Evolutionary conservation across 2,329 filamentous ascomycete species (phyloP).

Genomic region (Phyllosticta citrichinensis): DNA sequence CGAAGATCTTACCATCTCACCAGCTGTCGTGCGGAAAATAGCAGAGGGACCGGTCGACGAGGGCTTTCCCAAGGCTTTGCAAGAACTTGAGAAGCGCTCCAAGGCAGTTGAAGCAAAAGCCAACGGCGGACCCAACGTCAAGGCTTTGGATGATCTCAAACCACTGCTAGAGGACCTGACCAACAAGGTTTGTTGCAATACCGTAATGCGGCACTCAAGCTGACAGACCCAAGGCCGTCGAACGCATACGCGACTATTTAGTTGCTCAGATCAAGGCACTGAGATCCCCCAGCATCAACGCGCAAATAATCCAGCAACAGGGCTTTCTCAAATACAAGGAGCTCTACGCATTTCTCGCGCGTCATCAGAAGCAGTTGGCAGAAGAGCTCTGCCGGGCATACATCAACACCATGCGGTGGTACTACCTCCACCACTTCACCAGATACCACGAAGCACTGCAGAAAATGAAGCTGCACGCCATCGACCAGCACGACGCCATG

Average conservation of each 20-base stretch:
- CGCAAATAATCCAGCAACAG: slow-evolving; percentile 92
- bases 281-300: slow-evolving; percentile 90
- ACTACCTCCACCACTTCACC: slow-evolving; percentile 84
- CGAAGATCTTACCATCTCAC: slow-evolving; percentile 83
- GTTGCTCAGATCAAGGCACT: slow-evolving; percentile 91
- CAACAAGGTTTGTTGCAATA: slow-evolving; percentile 49
- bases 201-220: not conserved
- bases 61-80: slow-evolving; percentile 70
- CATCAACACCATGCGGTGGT: slow-evolving; percentile 98
- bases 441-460: slow-evolving; percentile 77
- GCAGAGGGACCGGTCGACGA: slow-evolving; percentile 85
- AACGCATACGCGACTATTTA: slow-evolving; percentile 87
- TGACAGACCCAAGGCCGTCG: slow-evolving; percentile 48
- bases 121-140: slow-evolving; percentile 54
- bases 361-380: slow-evolving; percentile 71
- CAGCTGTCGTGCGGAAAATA: slow-evolving; percentile 73
- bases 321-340: slow-evolving; percentile 84
- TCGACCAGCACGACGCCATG: slow-evolving; percentile 76
- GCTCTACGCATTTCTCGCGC: slow-evolving; percentile 73
- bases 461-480: slow-evolving; percentile 70
- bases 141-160: slow-evolving; percentile 72
- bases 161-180: slow-evolving; percentile 78
- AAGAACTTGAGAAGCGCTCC: slow-evolving; percentile 72
- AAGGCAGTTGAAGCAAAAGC: slow-evolving; percentile 59
- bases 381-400: slow-evolving; percentile 90